Percentiles rank a stretch among this genome's conserved stretches.
phyloP scores from a whole-genome alignment of 2,329 filamentous ascomycete genomes.

The Metarhizium humberi region DNA sequence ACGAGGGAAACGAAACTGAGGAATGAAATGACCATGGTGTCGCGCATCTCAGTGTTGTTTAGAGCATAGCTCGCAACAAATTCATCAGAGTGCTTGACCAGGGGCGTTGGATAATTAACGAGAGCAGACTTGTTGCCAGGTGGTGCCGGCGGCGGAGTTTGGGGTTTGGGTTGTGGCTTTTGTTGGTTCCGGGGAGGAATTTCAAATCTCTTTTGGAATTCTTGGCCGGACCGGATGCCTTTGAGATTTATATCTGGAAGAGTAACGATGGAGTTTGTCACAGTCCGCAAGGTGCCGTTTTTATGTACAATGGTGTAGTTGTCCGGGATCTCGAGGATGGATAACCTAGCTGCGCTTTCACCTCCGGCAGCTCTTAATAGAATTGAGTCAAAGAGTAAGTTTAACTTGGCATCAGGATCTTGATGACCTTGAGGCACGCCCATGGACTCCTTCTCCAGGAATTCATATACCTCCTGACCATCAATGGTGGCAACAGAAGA shows the following conservation, averaged over 20 bases:
- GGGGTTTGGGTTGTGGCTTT: background rate
- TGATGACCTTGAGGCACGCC: constrained; percentile 2
- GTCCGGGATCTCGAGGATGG: background rate
- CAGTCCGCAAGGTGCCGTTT: background rate
- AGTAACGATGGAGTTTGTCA: background rate
- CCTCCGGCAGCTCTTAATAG: background rate
- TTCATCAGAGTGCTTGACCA: background rate
- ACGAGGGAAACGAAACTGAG: background rate
- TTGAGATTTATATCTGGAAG: background rate
- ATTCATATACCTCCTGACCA: constrained; percentile 8
- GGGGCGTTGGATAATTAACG: background rate
- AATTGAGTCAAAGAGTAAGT: constrained; percentile 7
- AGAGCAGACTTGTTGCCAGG: background rate
- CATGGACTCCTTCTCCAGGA: constrained; percentile 4
- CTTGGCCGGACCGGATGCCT: background rate
- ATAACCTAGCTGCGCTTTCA: background rate
- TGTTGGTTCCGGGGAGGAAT: background rate
- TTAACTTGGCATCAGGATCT: constrained; percentile 14
- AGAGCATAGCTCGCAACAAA: background rate
- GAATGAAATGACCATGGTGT: background rate
- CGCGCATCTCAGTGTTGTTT: background rate
- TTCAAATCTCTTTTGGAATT: background rate
- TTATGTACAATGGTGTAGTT: background rate
- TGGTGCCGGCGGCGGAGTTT: background rate
- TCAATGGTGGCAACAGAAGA: constrained; percentile 10